phyloP scores from a whole-genome alignment of 2,329 filamentous ascomycete species.

The Stachybotrys chartarum region DNA sequence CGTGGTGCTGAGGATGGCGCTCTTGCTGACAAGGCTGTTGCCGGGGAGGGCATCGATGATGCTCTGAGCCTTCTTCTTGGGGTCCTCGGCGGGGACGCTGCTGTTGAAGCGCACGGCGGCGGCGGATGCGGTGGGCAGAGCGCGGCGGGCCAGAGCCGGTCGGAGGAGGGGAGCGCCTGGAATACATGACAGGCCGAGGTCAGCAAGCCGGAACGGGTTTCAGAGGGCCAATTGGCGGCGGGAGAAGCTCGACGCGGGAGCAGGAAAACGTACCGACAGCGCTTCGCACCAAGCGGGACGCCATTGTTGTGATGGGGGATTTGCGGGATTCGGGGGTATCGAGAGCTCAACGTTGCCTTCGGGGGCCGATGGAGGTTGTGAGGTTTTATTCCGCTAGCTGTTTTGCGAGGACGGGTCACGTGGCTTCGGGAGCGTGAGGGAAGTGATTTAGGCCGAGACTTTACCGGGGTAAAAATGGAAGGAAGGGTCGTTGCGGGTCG shows the following conservation, averaged over 20 bases:
- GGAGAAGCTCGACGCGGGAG: not conserved
- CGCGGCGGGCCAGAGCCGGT: conserved; percentile 68
- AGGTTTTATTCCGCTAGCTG: conserved; percentile 43
- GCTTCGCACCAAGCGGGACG: conserved; percentile 93
- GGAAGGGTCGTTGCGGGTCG: not conserved
- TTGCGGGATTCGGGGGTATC: conserved; percentile 42
- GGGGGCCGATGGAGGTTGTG: conserved; percentile 37
- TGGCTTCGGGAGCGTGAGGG: conserved; percentile 15
- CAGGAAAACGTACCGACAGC: conserved; percentile 69
- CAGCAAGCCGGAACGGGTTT: not conserved
- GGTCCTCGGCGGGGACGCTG: conserved; percentile 76
- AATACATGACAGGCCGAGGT: conserved; percentile 13
- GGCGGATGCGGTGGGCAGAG: conserved; percentile 66
- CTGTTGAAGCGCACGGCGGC: conserved; percentile 64
- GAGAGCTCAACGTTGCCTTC: conserved; percentile 34
- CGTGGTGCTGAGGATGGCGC: conserved; percentile 88
- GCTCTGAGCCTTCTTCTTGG: conserved; percentile 94
- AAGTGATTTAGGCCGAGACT: not conserved
- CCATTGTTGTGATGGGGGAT: conserved; percentile 78
- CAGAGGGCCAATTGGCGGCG: not conserved
- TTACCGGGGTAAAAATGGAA: not conserved
- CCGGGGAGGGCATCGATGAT: conserved; percentile 91
- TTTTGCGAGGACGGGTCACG: conserved; percentile 29
- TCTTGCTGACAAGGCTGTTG: conserved; percentile 89
- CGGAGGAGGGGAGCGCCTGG: conserved; percentile 87